Base-by-base conservation (phyloP, 2,329 filamentous ascomycete species). In the Colletotrichum cuscutae region DNA sequence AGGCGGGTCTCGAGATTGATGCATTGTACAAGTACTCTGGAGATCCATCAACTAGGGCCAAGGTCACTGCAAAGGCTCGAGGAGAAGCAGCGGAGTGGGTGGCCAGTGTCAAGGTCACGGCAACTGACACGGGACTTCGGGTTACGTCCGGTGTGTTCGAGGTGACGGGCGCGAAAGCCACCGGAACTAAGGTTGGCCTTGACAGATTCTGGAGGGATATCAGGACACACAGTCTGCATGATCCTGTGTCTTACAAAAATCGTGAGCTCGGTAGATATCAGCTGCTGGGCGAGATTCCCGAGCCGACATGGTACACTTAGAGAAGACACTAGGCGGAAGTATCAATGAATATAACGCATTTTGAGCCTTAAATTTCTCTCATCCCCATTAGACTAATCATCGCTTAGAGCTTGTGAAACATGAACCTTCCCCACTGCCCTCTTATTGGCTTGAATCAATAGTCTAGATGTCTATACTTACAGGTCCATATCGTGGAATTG, bases 201-300 rank as follows among this genome's bases (percentile, higher is more conserved):
- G 91, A 92, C 81, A 82, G 90, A 1, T 93, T 90, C 79, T 93
- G 90, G 90, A 84, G 91, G 58, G 90, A 93, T 77, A 82, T 92
- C n/a, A 80, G 91, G 5, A 92, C 90, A 5, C 91, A 93, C 80
- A 89, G 87, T 0, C 79, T 93, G 76, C 91, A 93, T 80, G 91
- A 93, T 79, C 91, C 90, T 0, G 90, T 93, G 32, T 88, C 90
- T 28, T 92, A 92, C 76, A 92, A 92, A 84, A 90, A 91, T 69
- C 80, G 88, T 3, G 90, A 93, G 80, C 76, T 92, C 64, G 90
- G 90, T 0, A 81, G 88, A 26, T 92, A 85, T 77, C 83, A 87
- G 52, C 76, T 93, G 67, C 76, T 92, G 62, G 85, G 84, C 15
- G 89, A 92, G 81, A 77, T 87, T 12, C 90, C 90, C 1, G 85